These are phyloP conservation scores for Excoecaria cochinchinensis DNA, from an alignment of 345 rosid species.

Conservation along the genomic window DNA sequence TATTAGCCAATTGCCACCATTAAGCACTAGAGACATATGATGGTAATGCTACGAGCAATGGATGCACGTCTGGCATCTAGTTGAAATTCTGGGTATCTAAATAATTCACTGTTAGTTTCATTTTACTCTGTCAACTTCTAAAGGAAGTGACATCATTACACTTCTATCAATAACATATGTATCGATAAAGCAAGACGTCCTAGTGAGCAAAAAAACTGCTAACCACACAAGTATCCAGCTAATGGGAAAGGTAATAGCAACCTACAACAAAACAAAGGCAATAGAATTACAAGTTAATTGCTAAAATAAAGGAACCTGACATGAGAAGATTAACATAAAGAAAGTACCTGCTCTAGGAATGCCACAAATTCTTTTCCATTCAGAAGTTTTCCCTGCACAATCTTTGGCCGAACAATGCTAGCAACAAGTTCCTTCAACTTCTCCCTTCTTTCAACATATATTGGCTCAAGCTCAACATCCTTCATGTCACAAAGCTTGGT, in stretches of 20 bases:
- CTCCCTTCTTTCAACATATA: constrained; percentile 75
- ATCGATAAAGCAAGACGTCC: background rate
- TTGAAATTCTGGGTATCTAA: background rate
- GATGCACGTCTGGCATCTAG: background rate
- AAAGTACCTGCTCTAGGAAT: constrained; percentile 85
- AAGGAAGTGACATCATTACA: background rate
- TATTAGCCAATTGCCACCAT: constrained; percentile 6
- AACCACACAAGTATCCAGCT: background rate
- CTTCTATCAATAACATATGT: background rate
- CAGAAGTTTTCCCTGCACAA: constrained; percentile 83
- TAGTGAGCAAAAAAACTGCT: constrained; percentile 14
- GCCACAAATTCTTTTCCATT: constrained; percentile 90
- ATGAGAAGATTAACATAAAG: constrained; percentile 6
- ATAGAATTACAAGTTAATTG: background rate
- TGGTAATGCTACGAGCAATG: background rate
- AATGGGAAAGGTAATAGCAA: background rate
- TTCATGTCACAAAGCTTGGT: constrained; percentile 97
- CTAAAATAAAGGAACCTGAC: background rate
- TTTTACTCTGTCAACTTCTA: background rate
- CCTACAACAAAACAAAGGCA: background rate
- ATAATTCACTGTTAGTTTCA: background rate
- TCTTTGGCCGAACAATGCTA: constrained; percentile 79
- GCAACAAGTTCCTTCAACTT: constrained; percentile 76
- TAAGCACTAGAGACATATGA: background rate
- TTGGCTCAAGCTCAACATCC: constrained; percentile 85